phyloP scores from a whole-genome alignment of 225 moss, liverwort and hornwort species.

The Asterella californica region DNA sequence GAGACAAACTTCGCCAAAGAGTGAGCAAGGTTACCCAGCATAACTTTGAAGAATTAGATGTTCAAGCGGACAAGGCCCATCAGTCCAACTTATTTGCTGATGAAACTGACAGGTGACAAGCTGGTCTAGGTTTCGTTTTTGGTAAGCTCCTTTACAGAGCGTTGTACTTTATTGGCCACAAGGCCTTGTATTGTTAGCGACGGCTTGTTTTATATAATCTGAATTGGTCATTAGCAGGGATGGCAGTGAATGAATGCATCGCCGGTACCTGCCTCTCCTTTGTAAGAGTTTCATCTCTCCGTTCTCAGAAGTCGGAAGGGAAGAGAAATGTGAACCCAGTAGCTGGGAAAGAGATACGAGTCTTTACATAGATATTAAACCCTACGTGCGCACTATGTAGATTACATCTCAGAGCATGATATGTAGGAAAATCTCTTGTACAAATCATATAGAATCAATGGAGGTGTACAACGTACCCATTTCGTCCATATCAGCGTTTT shows the following conservation, averaged over 20 bases:
- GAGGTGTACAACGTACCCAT: neutral
- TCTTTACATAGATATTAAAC: conserved; percentile 8
- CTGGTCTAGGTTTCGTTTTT: neutral
- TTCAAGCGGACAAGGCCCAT: conserved; percentile 20
- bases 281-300: conserved; percentile 1
- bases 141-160: conserved; percentile 1
- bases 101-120: conserved; percentile 15
- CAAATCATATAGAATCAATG: conserved; percentile 14
- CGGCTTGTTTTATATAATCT: neutral
- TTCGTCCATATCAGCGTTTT: neutral
- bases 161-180: conserved; percentile 10
- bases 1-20: conserved; percentile 75
- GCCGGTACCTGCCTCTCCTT: neutral
- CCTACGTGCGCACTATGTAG: neutral
- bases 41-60: conserved; percentile 11
- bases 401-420: neutral
- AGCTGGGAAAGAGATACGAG: conserved; percentile 15
- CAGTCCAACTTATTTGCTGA: conserved; percentile 1
- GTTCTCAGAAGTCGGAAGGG: conserved; percentile 7
- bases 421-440: conserved; percentile 16
- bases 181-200: conserved; percentile 19
- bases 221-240: neutral
- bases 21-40: conserved; percentile 50
- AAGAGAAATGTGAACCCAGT: conserved; percentile 11
- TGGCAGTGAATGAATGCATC: conserved; percentile 2